Percentiles rank a stretch among this genome's conserved stretches.
These are phyloP conservation scores for Graphilbum ipis-grandicollis DNA, from an alignment of 2,329 filamentous ascomycete species.

Conservation along the genomic window DNA sequence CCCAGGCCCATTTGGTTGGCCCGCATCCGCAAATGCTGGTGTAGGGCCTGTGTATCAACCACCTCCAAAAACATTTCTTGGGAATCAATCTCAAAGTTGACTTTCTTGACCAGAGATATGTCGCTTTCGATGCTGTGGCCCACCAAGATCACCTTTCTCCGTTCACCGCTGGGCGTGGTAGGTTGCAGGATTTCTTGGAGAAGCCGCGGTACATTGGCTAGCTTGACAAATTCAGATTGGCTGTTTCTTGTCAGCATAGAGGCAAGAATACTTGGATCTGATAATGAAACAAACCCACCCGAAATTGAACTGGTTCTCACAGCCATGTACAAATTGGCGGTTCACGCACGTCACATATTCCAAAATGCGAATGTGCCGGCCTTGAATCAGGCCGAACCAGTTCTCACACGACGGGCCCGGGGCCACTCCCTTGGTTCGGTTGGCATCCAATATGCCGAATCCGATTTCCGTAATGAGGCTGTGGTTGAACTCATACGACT, in stretches of 20 bases:
- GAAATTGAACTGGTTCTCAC: conserved; percentile 59
- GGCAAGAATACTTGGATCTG: not conserved
- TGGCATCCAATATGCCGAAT: conserved; percentile 62
- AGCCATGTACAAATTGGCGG: conserved; percentile 48
- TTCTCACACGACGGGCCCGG: conserved; percentile 44
- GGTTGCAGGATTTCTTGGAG: conserved; percentile 13
- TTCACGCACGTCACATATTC: conserved; percentile 56
- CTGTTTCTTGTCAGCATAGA: conserved; percentile 12
- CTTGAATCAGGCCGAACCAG: conserved; percentile 52
- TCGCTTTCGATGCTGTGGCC: conserved; percentile 60
- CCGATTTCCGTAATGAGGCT: conserved; percentile 70
- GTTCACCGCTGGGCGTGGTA: conserved; percentile 1
- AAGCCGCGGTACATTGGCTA: conserved; percentile 15
- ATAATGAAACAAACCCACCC: conserved; percentile 29
- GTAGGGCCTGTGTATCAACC: conserved; percentile 58
- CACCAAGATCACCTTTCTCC: conserved; percentile 47
- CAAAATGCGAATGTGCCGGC: conserved; percentile 58
- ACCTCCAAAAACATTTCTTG: conserved; percentile 40
- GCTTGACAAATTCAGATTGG: conserved; percentile 21
- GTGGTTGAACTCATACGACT: conserved; percentile 55
- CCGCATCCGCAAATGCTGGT: conserved; percentile 41
- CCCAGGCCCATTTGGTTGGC: conserved; percentile 37
- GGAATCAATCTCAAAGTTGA: conserved; percentile 45
- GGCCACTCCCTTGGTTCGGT: conserved; percentile 28
- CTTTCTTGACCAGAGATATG: conserved; percentile 43